phyloP scores from a whole-genome alignment of 805 yeast species.

The Spathaspora girioi region DNA sequence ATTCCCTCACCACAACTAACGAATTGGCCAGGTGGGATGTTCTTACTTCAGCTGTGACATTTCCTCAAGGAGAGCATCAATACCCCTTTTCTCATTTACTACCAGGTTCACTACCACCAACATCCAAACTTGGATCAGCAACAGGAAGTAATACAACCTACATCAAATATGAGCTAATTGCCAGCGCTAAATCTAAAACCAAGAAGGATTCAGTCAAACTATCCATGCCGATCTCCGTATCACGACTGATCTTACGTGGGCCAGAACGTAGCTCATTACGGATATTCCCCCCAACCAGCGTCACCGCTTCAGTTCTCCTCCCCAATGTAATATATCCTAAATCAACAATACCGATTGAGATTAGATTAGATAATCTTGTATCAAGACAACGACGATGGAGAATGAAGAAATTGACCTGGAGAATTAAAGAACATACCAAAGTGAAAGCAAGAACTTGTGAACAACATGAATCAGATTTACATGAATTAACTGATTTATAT shows the following conservation, averaged over 20 bases:
- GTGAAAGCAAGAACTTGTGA: conserved; percentile 57
- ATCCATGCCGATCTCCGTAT: conserved; percentile 66
- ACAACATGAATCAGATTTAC: conserved; percentile 51
- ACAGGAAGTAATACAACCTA: conserved; percentile 36
- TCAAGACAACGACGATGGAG: conserved; percentile 75
- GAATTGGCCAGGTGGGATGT: conserved; percentile 89
- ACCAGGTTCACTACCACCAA: conserved; percentile 86
- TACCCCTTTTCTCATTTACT: conserved; percentile 89
- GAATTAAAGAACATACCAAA: conserved; percentile 78
- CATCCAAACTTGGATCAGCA: conserved; percentile 59
- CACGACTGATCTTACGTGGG: conserved; percentile 75
- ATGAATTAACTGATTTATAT: conserved; percentile 38
- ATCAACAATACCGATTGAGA: conserved; percentile 78
- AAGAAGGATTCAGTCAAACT: conserved; percentile 23
- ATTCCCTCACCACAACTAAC: conserved; percentile 40
- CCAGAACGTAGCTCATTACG: conserved; percentile 84
- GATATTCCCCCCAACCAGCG: conserved; percentile 93
- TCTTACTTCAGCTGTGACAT: conserved; percentile 52
- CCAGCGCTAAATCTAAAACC: conserved; percentile 39
- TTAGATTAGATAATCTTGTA: conserved; percentile 71
- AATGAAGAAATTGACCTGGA: conserved; percentile 86
- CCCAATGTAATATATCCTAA: conserved; percentile 90
- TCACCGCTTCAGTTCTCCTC: conserved; percentile 79
- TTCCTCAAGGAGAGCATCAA: conserved; percentile 69
- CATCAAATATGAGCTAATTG: conserved; percentile 75